Evolutionary conservation across 148 eudicot species (phyloP).

Genomic region (Rhododendron griersonianum): DNA sequence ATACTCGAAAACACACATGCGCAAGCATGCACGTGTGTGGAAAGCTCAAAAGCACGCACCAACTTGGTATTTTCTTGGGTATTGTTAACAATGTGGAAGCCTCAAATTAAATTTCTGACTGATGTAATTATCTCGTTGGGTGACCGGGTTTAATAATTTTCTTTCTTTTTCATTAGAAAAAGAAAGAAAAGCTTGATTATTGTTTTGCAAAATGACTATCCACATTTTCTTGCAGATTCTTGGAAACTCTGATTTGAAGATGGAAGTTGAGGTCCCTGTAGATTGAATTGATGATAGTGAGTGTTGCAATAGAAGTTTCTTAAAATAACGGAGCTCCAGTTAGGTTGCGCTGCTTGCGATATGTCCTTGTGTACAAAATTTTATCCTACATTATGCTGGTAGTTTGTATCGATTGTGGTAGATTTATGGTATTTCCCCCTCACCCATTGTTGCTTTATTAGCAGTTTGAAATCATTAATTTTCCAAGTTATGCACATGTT

Average conservation of each 20-base stretch:
- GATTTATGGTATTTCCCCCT: background rate
- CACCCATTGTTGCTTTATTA: background rate
- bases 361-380: background rate
- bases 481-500: background rate
- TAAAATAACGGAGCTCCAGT: background rate
- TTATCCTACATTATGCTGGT: background rate
- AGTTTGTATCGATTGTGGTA: background rate
- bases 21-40: background rate
- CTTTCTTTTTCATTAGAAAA: background rate
- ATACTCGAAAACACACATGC: background rate
- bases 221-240: slow-evolving; percentile 30
- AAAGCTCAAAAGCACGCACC: background rate
- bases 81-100: background rate
- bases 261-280: slow-evolving; percentile 62
- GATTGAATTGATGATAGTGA: slow-evolving; percentile 16
- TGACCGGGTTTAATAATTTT: background rate
- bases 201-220: background rate
- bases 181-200: background rate
- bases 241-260: slow-evolving; percentile 42
- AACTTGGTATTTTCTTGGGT: background rate
- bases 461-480: background rate
- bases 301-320: background rate
- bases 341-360: background rate
- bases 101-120: background rate
- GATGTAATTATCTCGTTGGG: background rate